A percentile compares a stretch with the other conserved stretches of the same genome.
Evolutionary conservation across 2,329 filamentous ascomycete genomes (phyloP).

Genomic region (Diaporthe citri): DNA sequence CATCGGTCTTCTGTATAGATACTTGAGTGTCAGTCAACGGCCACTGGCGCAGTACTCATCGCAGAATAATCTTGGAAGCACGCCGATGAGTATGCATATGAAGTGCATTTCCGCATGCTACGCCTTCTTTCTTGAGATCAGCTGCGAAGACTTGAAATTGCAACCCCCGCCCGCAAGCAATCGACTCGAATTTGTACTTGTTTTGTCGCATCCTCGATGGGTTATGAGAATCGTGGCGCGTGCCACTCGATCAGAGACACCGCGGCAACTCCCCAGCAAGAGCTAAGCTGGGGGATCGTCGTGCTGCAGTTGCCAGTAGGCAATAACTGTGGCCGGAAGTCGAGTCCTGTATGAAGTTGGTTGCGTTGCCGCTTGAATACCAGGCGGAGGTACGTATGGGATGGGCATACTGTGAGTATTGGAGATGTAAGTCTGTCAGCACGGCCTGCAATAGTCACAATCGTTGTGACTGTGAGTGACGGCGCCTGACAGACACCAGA

Average conservation of each 20-base stretch:
- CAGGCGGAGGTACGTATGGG: neutral
- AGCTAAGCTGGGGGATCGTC: neutral
- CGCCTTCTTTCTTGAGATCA: neutral
- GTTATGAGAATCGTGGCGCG: slow-evolving; percentile 18
- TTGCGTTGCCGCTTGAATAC: neutral
- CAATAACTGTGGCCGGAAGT: neutral
- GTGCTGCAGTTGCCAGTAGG: neutral
- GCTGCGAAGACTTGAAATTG: neutral
- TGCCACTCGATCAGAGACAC: slow-evolving; percentile 39
- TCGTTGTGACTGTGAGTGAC: neutral
- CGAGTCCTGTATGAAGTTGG: neutral
- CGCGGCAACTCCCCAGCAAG: neutral
- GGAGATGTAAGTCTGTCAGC: neutral
- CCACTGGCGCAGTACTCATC: neutral
- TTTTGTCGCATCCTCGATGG: neutral
- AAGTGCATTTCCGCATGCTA: neutral
- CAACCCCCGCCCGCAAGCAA: neutral
- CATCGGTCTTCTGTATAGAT: slow-evolving; percentile 19
- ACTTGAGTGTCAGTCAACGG: neutral
- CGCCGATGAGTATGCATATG: neutral
- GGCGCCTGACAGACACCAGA: neutral
- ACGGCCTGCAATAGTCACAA: neutral
- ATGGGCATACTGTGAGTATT: neutral
- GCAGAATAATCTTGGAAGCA: neutral
- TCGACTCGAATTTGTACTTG: neutral